Evolutionary conservation across 371 early-diverging fungal species (phyloP).

Genomic region (Mucor velutinosus): DNA sequence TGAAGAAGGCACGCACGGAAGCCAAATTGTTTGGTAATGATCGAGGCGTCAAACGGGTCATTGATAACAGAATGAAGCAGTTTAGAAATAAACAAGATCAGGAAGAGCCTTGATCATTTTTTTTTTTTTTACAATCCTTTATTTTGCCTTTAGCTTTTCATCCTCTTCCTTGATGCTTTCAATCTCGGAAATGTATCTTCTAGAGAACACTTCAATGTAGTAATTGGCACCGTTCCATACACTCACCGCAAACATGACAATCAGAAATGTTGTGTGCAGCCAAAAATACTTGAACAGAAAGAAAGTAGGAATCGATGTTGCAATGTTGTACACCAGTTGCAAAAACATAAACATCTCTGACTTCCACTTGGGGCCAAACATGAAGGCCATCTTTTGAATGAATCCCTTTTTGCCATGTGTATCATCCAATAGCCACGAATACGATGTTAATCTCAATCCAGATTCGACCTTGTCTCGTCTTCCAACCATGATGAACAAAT

Average conservation of each 20-base stretch:
- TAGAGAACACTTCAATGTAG: constrained; percentile 75
- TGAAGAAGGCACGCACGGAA: constrained; percentile 43
- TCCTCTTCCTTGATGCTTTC: constrained; percentile 28
- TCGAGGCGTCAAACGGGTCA: constrained; percentile 38
- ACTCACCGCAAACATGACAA: constrained; percentile 58
- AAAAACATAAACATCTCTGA: constrained; percentile 69
- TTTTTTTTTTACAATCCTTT: background rate
- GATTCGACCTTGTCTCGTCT: constrained; percentile 66
- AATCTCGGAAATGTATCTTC: constrained; percentile 59
- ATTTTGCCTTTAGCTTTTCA: background rate
- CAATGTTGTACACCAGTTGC: constrained; percentile 59
- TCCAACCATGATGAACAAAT: constrained; percentile 62
- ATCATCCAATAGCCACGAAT: constrained; percentile 69
- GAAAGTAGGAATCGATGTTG: constrained; percentile 50
- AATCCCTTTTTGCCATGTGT: constrained; percentile 46
- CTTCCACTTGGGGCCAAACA: constrained; percentile 59
- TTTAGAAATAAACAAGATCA: constrained; percentile 20
- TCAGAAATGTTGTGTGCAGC: constrained; percentile 61
- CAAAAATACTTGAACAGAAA: constrained; percentile 52
- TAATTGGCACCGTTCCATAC: constrained; percentile 76
- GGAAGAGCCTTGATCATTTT: background rate
- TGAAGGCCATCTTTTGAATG: constrained; percentile 52
- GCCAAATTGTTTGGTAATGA: constrained; percentile 49
- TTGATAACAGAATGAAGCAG: constrained; percentile 34
- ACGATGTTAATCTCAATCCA: constrained; percentile 64